phyloP scores from a whole-genome alignment of 225 moss, liverwort and hornwort genomes.

The Ulota crispa region DNA sequence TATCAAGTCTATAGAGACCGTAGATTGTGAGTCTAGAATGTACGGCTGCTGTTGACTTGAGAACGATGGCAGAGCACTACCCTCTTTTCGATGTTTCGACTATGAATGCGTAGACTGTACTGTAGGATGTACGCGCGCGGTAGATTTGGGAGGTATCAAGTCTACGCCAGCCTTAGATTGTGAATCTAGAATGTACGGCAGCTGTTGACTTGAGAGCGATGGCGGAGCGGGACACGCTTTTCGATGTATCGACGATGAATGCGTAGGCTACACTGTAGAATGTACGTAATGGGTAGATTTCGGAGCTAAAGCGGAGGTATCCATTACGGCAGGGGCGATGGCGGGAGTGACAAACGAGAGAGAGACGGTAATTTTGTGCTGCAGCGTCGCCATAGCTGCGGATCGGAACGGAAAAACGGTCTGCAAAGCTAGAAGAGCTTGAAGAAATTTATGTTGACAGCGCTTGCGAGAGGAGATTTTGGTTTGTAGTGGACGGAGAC shows the following conservation, averaged over 20 bases:
- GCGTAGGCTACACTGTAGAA: too few relatives aligned
- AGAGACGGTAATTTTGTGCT: not conserved
- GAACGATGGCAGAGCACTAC: not conserved
- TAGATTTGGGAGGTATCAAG: too few relatives aligned
- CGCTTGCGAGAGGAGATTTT: not conserved
- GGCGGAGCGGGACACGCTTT: too few relatives aligned
- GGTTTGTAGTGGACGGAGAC: not conserved
- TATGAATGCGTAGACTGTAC: not conserved
- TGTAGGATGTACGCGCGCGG: not conserved
- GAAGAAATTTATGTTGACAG: not conserved
- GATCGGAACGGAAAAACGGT: not conserved
- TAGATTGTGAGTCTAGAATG: not conserved
- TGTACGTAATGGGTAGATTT: too few relatives aligned
- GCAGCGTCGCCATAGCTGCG: not conserved
- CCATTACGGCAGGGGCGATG: conserved; percentile 26
- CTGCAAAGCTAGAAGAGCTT: not conserved
- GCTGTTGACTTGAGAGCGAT: too few relatives aligned
- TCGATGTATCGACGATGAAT: too few relatives aligned
- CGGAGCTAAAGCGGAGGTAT: not conserved
- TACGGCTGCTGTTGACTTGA: not conserved
- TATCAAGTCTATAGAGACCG: too few relatives aligned
- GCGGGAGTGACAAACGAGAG: conserved; percentile 13
- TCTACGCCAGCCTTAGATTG: too few relatives aligned
- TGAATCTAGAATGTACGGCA: too few relatives aligned
- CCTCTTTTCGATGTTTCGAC: not conserved